Base-by-base conservation (phyloP, 1,284 basidiomycete species). In the Blastosporella zonata region DNA sequence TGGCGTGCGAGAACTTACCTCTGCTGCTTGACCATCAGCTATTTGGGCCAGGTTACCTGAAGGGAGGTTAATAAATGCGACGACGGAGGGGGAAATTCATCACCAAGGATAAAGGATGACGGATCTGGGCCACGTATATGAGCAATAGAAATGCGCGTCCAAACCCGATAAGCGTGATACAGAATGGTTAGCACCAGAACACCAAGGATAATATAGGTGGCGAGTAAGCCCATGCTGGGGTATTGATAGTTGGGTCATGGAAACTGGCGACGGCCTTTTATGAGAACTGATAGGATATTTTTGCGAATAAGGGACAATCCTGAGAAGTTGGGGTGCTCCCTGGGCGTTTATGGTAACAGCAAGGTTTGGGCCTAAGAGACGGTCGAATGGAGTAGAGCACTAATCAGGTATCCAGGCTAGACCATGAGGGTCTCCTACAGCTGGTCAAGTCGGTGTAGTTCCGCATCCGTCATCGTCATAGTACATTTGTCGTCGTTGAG, bases 41-140 rank as follows among this genome's bases (percentile, higher is more conserved):
- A 62, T 57, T 43, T 71, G 54, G 12, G 53, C 55, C 17, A 70
- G 54, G 46, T 67, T 67, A 6, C 68, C 67, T 70, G 43, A 33
- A 39, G 2, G 12, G 33, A 52, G 9, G 42, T 63, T 60, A 59
- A 50, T 10, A 65, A 5, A 20, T 41, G 12, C 10, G n/a, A 29
- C 12, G 6, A 21, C 18, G n/a, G 21, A 42, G 20, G 17, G 34
- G 25, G n/a, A n/a, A 23, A 8, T 31, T 17, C 18, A 9, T 39
- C 50, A 69, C 67, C 65, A 21, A 67, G 54, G 5, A 67, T 33
- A 55, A 67, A 68, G 3, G 64, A 69, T n/a, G 63, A 57, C 1
- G 69, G 50, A 36, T 56, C 46, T 2, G 69, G 69, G 22, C 67
- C 68, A 49, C 60, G 65, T 2, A 71, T 52, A 44, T 61, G 61